Evolutionary conservation across 148 eudicot species (phyloP).

Genomic region (Chenopodium suecicum): DNA sequence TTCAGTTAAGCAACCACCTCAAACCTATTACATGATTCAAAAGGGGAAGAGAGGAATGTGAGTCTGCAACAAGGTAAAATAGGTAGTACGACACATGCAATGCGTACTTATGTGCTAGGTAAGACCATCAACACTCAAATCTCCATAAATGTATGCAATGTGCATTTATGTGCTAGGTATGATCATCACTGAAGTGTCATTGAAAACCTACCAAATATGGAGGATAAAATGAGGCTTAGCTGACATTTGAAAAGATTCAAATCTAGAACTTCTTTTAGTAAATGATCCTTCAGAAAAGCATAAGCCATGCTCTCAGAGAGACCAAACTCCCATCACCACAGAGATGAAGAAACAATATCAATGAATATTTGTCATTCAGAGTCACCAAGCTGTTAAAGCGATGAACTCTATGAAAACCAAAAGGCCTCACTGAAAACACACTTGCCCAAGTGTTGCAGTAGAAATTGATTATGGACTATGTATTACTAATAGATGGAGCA

Average conservation of each 20-base stretch:
- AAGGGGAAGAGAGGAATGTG: background rate
- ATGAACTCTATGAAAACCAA: background rate
- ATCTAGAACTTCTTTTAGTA: background rate
- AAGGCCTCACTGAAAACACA: background rate
- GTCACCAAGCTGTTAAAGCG: background rate
- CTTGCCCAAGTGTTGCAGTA: background rate
- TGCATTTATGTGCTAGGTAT: background rate
- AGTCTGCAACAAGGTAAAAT: background rate
- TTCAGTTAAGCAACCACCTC: background rate
- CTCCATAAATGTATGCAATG: background rate
- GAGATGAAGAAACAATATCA: background rate
- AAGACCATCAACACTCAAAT: background rate
- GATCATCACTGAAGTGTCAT: background rate
- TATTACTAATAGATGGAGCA: background rate
- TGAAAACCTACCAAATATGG: background rate
- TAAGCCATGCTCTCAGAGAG: background rate
- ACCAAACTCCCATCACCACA: too few species aligned
- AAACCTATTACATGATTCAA: background rate
- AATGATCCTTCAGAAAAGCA: background rate
- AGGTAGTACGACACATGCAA: background rate
- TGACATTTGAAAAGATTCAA: constrained; percentile 4
- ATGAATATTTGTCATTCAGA: background rate
- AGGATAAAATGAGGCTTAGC: background rate
- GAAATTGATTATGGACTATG: background rate
- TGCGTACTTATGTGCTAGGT: background rate